Evolutionary conservation across 495 filamentous ascomycete genomes (phyloP).

Genomic region (Penicillium arizonense): DNA sequence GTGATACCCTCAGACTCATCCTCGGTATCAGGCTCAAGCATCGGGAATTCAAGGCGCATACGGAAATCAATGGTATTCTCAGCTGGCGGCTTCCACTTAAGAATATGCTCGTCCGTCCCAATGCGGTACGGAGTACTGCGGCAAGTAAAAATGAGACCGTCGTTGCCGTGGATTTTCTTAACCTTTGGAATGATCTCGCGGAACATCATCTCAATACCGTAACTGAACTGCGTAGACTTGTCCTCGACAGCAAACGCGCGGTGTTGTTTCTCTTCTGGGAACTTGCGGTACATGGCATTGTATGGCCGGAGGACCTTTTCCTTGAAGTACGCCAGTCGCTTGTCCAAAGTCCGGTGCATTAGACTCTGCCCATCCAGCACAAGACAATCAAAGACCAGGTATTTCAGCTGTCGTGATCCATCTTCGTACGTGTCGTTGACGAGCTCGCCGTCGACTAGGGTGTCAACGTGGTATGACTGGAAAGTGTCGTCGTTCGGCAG

Average conservation of each 20-base stretch:
- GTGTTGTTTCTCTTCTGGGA: conserved; percentile 64
- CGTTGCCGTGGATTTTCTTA: conserved; percentile 76
- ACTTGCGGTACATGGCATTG: conserved; percentile 63
- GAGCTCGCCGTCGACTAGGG: conserved; percentile 89
- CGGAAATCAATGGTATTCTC: conserved; percentile 95
- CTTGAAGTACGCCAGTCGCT: conserved; percentile 82
- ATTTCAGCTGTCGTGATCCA: conserved; percentile 67
- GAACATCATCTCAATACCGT: conserved; percentile 91
- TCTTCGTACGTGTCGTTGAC: conserved; percentile 70
- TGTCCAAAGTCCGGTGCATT: conserved; percentile 79
- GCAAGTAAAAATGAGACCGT: conserved; percentile 96
- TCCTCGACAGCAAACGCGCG: conserved; percentile 79
- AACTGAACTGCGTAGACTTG: conserved; percentile 84
- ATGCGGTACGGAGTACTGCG: conserved; percentile 78
- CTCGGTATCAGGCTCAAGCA: conserved; percentile 64
- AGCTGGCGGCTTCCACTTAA: conserved; percentile 93
- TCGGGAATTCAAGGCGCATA: conserved; percentile 72
- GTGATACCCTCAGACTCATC: conserved; percentile 61
- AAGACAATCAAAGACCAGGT: conserved; percentile 90
- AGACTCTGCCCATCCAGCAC: conserved; percentile 73
- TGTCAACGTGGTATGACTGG: conserved; percentile 69
- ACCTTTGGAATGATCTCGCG: conserved; percentile 75
- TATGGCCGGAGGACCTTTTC: conserved; percentile 80
- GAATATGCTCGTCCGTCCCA: conserved; percentile 87
- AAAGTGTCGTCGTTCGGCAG: conserved; percentile 55